Percentiles rank a stretch among this genome's conserved stretches.
Conservation (phyloP, 352 stramenopile species). For the Hyaloperonospora brassicae region DNA sequence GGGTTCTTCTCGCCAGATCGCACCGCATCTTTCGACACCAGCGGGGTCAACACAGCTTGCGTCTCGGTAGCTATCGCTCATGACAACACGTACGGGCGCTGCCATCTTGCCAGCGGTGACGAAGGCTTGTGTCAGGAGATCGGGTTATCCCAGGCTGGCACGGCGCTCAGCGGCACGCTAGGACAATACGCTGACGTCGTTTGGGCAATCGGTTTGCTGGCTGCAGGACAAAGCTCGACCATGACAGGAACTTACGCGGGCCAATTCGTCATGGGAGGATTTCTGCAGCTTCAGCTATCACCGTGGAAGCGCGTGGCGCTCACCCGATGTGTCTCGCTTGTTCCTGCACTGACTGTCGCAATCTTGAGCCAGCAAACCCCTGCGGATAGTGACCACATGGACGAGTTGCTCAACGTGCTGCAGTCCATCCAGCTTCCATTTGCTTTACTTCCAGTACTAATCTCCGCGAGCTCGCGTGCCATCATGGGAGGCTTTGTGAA, state of each 20-base stretch:
- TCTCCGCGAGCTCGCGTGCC: slow-evolving; percentile 69
- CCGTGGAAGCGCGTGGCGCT: slow-evolving; percentile 71
- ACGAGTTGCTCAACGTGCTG: slow-evolving; percentile 88
- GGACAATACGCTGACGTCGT: slow-evolving; percentile 80
- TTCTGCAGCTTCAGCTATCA: slow-evolving; percentile 87
- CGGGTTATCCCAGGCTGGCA: slow-evolving; percentile 76
- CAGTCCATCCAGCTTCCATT: slow-evolving; percentile 91
- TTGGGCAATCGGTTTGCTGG: slow-evolving; percentile 91
- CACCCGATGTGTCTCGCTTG: slow-evolving; percentile 89
- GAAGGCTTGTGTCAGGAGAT: slow-evolving; percentile 81
- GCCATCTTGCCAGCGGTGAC: slow-evolving; percentile 47
- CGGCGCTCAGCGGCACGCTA: slow-evolving; percentile 75
- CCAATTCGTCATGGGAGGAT: slow-evolving; percentile 97
- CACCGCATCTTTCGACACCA: slow-evolving; percentile 34
- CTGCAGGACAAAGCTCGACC: slow-evolving; percentile 90
- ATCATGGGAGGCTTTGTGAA: slow-evolving; percentile 83
- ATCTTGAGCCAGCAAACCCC: slow-evolving; percentile 80
- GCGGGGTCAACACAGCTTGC: slow-evolving; percentile 65
- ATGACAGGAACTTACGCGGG: slow-evolving; percentile 96
- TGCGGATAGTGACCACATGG: slow-evolving; percentile 76
- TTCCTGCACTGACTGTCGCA: slow-evolving; percentile 80
- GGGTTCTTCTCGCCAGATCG: slow-evolving; percentile 86
- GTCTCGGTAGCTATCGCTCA: slow-evolving; percentile 45
- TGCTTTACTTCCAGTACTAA: slow-evolving; percentile 81
- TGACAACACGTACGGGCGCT: slow-evolving; percentile 43